Evolutionary conservation across 768 basidiomycete genomes (phyloP), one percentile per base, ranked within the genome.

Genomic region (Leucosporidium creatinivorum): DNA sequence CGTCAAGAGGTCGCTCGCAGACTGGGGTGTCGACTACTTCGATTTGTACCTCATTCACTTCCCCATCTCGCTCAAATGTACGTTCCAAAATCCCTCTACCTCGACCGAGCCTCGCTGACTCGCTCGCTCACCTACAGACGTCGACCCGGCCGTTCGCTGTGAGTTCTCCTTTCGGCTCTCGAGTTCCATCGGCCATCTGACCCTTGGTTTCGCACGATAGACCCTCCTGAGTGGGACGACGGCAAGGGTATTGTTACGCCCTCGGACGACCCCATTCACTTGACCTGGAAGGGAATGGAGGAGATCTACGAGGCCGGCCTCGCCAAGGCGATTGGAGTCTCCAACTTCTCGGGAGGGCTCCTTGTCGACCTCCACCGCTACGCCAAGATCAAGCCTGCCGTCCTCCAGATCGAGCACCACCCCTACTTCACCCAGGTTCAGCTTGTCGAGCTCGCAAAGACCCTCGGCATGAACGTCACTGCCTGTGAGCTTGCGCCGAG

Each of bases 211-310:
- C 39, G 8, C 39, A 13, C 39, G 4, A 5, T 10, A 44, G 39
- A 89, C 78, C 90, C 91, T 52, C 86, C 89, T 13, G 89, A 87
- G 75, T 93, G 91, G 91, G 84, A 84, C 39, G 86, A 59, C 50
- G 58, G 36, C 7, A 61, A 66, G 18, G 47, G 54, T 33, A 36
- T 63, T 18, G 47, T 51, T 62, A 8, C 55, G 55, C 54, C 69
- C 86, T 84, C 84, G 71, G 85, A 86, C 60, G 85, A 84, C 0
- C 86, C 87, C 49, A 83, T 89, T 77, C 85, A 86, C 73, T 87
- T 89, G 80, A 93, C 92, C 23, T 93, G 90, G 89, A 76, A 78
- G 51, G 89, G 84, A 21, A 84, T 94, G 85, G 92, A 94, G 78
- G 81, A 82, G 68, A 83, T 93, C 26, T 86, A 87, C 57, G 87